Conservation (phyloP, 2,329 filamentous ascomycete genomes). For the Phialophora tarda region DNA sequence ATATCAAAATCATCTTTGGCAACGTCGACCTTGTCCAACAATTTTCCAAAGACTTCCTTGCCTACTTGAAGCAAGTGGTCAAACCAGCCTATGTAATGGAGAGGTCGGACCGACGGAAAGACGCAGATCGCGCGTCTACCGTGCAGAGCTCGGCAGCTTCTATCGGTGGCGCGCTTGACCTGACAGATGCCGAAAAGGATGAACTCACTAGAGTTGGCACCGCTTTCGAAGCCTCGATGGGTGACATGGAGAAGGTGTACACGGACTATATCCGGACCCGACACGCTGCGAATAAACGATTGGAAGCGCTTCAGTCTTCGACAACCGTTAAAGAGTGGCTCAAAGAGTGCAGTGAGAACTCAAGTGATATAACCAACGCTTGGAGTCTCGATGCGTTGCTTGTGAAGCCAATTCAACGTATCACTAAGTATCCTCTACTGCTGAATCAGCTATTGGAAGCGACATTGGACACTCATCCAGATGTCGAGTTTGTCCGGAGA, state of each 20-base stretch:
- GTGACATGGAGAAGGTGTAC: conserved; percentile 68
- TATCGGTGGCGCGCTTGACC: conserved; percentile 43
- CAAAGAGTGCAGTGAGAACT: conserved; percentile 88
- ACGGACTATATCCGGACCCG: conserved; percentile 69
- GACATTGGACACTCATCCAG: conserved; percentile 82
- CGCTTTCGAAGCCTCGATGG: conserved; percentile 62
- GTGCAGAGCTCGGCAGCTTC: conserved; percentile 53
- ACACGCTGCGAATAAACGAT: conserved; percentile 66
- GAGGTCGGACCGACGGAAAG: conserved; percentile 59
- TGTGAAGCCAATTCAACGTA: conserved; percentile 93
- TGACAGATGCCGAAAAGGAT: conserved; percentile 62
- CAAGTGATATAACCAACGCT: conserved; percentile 86
- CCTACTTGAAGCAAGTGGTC: conserved; percentile 79
- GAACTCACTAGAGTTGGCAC: conserved; percentile 63
- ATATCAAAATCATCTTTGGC: conserved; percentile 87
- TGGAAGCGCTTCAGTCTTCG: conserved; percentile 61
- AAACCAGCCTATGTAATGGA: conserved; percentile 76
- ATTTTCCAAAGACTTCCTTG: conserved; percentile 81
- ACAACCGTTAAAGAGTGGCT: conserved; percentile 78
- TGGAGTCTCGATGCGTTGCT: conserved; percentile 97
- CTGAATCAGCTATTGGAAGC: conserved; percentile 78
- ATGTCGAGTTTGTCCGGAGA: conserved; percentile 71
- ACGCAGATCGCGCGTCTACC: conserved; percentile 55
- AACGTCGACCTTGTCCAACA: conserved; percentile 90
- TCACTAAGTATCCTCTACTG: conserved; percentile 90